These are phyloP conservation scores for Diaporthe destruens DNA, from an alignment of 2,329 filamentous ascomycete species.

Conservation along the genomic window DNA sequence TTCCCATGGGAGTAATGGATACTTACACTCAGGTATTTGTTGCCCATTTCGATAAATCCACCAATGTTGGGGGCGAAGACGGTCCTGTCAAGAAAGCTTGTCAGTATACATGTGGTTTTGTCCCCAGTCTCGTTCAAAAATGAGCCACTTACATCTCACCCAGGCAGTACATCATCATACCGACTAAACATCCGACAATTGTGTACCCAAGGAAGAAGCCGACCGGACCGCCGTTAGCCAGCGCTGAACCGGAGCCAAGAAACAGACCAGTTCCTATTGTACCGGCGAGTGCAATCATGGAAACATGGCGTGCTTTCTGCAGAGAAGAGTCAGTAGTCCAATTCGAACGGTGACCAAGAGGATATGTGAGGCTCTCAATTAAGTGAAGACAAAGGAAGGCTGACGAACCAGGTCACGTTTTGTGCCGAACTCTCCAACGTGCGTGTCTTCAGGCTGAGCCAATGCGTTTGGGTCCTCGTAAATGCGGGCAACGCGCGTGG, in stretches of 20 bases:
- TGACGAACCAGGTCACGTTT: conserved; percentile 40
- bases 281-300: conserved; percentile 56
- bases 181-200: conserved; percentile 69
- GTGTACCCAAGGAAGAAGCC: conserved; percentile 70
- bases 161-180: conserved; percentile 68
- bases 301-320: conserved; percentile 45
- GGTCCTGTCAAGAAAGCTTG: conserved; percentile 39
- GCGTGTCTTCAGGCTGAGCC: conserved; percentile 35
- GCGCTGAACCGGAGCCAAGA: conserved; percentile 70
- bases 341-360: not conserved
- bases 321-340: not conserved
- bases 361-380: not conserved
- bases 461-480: conserved; percentile 38
- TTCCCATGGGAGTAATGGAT: too few species aligned
- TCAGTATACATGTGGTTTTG: not conserved
- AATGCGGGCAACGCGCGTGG: conserved; percentile 18
- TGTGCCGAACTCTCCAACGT: conserved; percentile 40
- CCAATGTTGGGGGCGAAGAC: conserved; percentile 45
- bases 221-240: conserved; percentile 71
- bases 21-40: conserved; percentile 43
- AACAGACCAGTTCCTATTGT: conserved; percentile 64
- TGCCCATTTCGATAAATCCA: conserved; percentile 46
- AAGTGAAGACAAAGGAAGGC: not conserved
- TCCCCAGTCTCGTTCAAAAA: not conserved
- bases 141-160: conserved; percentile 64